phyloP scores from a whole-genome alignment of 2,329 filamentous ascomycete species.

The Claviceps quebecensis region DNA sequence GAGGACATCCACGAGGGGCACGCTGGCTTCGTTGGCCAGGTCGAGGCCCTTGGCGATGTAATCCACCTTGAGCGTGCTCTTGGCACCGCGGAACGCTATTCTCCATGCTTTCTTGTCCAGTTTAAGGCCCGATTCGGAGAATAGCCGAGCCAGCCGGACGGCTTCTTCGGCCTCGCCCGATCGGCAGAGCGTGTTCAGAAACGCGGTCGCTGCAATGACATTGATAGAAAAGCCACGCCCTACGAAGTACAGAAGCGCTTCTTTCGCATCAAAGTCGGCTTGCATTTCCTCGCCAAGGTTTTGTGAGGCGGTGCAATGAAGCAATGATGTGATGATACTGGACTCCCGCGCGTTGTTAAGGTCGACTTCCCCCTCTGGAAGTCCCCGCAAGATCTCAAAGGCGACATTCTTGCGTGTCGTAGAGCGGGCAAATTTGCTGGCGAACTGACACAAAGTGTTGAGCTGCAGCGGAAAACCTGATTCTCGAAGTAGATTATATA shows the following conservation, averaged over 20 bases:
- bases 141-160: conserved; percentile 19
- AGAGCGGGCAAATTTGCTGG: conserved; percentile 28
- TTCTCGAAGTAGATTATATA: conserved; percentile 22
- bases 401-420: conserved; percentile 26
- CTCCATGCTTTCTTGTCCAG: conserved; percentile 55
- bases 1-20: conserved; percentile 20
- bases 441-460: conserved; percentile 34
- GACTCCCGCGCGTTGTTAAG: conserved; percentile 32
- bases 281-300: conserved; percentile 7
- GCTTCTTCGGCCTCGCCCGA: conserved; percentile 24
- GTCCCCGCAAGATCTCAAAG: conserved; percentile 24
- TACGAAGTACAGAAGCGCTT: conserved; percentile 30
- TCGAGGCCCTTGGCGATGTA: conserved; percentile 30
- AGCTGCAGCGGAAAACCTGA: conserved; percentile 19
- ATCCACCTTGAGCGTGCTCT: conserved; percentile 36
- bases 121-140: conserved; percentile 31
- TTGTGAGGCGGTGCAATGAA: conserved; percentile 23
- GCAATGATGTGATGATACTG: conserved; percentile 44
- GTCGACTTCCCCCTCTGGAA: conserved; percentile 25
- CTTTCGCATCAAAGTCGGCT: conserved; percentile 16
- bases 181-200: conserved; percentile 58
- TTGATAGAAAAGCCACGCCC: conserved; percentile 50
- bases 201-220: conserved; percentile 46
- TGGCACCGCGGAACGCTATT: conserved; percentile 58
- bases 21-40: conserved; percentile 34